Evolutionary conservation across 106 monocot species (phyloP).

Genomic region (Dioscorea alata): DNA sequence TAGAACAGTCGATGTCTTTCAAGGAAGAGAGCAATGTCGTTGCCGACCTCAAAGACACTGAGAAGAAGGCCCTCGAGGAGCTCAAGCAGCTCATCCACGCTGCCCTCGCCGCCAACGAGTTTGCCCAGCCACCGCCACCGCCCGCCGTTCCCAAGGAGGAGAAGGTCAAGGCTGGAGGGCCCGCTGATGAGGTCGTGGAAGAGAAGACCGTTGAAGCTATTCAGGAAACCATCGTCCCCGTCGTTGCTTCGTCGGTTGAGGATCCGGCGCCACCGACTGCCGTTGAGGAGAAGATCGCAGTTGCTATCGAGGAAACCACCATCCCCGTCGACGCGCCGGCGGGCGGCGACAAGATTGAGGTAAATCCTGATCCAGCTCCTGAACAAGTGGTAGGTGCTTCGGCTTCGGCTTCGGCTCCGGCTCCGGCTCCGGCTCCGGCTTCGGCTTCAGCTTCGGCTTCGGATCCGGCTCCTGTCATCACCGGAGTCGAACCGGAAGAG

Average conservation of each 20-base stretch:
- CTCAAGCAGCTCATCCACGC: conserved; percentile 39
- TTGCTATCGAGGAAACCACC: conserved; percentile 39
- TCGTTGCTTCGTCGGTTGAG: background rate
- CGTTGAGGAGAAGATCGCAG: conserved; percentile 26
- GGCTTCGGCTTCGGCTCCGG: background rate
- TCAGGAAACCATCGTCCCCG: conserved; percentile 20
- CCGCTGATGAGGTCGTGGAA: background rate
- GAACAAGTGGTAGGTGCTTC: background rate
- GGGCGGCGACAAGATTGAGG: too few species aligned
- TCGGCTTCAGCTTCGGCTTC: too few species aligned
- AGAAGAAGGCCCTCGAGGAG: conserved; percentile 66
- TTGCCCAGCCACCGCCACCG: conserved; percentile 33
- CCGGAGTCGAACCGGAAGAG: conserved; percentile 19
- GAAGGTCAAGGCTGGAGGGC: background rate
- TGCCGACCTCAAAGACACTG: conserved; percentile 23
- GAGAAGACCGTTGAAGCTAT: conserved; percentile 6
- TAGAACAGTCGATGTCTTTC: background rate
- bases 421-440: too few species aligned
- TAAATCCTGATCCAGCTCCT: background rate
- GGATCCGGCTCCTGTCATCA: background rate
- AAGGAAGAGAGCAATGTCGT: conserved; percentile 6
- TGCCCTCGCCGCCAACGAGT: conserved; percentile 42
- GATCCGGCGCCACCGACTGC: conserved; percentile 1
- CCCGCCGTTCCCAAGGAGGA: conserved; percentile 5
- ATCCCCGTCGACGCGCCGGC: conserved; percentile 7